Base-by-base conservation (phyloP, 495 filamentous ascomycete genomes). In the Daldinia loculata region DNA sequence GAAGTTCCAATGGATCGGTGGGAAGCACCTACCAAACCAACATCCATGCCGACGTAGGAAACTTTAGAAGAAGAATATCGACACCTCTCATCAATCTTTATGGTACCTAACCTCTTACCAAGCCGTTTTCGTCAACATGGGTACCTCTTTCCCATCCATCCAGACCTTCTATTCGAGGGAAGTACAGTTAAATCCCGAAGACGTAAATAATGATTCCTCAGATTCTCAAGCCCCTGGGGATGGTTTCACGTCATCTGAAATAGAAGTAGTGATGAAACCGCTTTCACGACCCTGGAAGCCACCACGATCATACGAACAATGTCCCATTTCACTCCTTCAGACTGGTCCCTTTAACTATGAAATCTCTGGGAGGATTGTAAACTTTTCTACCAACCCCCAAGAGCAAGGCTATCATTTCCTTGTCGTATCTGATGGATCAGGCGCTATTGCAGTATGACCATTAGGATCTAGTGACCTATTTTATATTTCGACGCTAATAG, bases 281-380 rank as follows among this genome's bases (percentile, higher is more conserved):
- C 65, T 79, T 32, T 79, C 76, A 12, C 76, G 76, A 9, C 67
- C 78, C n/a, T 91, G 88, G 86, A 81, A 82, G 6, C 88, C 89
- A 0, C 75, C 79, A n/a, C 79, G 80, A 38, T 75, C 81, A 4
- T 91, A 91, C 61, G 78, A 85, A 26, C 77, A 82, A 38, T 70
- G 76, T 27, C 72, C 78, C 5, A 90, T 92, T 30, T 74, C 77
- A 6, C 69, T 83, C 14, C 79, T 92, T 8, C 65, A 82, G 43
- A 75, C 85, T 11, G 88, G 89, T 1, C 84, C 85, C 0, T 69
- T 71, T 29, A 81, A 80, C 36, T 83, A 90, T 15, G 78, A 80
- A 6, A 84, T 91, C 59, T 82, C 77, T 34, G 89, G 87, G n/a
- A 80, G 89, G 60, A 70, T 92, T 11, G 87, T 86, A 15, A 90